Evolutionary conservation across 768 basidiomycete genomes (phyloP).

Genomic region (Amanita pallidorosea): DNA sequence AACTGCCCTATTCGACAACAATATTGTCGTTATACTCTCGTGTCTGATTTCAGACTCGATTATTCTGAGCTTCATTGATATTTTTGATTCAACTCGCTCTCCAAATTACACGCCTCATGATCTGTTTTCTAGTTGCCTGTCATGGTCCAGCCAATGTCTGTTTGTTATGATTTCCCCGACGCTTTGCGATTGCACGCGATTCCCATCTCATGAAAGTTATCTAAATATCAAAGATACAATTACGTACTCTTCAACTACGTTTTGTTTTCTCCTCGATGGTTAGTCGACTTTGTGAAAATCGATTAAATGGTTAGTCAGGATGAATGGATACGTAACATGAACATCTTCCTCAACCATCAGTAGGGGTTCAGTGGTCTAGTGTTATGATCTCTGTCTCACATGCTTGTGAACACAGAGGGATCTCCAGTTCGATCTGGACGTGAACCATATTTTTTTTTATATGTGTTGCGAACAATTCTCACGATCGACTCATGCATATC

Average conservation of each 20-base stretch:
- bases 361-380: constrained; percentile 13
- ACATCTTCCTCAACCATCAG: no score
- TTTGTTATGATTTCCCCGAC: constrained; percentile 4
- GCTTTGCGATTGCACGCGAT: constrained; percentile 7
- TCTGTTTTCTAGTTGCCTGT: constrained; percentile 4
- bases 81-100: constrained; percentile 1
- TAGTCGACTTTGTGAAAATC: no score
- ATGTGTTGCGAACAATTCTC: no score
- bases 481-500: no score
- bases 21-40: constrained; percentile 4
- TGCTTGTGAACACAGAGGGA: constrained; percentile 15
- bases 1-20: constrained; percentile 1
- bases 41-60: constrained; percentile 5
- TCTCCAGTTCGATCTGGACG: constrained; percentile 14
- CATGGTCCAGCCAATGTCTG: constrained; percentile 5
- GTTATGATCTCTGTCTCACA: constrained; percentile 16
- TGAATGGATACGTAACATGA: no score
- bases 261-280: no score
- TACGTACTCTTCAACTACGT: not conserved
- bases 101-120: not conserved
- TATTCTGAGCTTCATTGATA: not conserved
- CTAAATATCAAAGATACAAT: not conserved
- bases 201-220: constrained; percentile 6
- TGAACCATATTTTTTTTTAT: constrained; percentile 11
- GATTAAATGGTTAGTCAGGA: not conserved